Evolutionary conservation across 148 eudicot genomes (phyloP).

Genomic region (Linanthus parryae): DNA sequence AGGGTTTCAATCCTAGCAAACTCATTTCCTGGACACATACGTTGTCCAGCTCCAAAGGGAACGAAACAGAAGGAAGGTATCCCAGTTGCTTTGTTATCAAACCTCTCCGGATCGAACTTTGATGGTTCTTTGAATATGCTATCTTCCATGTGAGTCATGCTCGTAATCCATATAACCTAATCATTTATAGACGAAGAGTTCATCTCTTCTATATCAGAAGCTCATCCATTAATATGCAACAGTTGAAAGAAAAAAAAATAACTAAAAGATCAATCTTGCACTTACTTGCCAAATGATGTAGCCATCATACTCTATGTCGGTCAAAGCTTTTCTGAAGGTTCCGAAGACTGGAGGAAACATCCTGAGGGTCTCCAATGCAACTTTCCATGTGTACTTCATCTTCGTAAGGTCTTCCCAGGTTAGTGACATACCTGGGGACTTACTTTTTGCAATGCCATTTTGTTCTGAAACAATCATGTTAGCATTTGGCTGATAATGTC

Average conservation of each 20-base stretch:
- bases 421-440: constrained; percentile 22
- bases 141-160: constrained; percentile 37
- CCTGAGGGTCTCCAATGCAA: constrained; percentile 34
- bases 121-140: constrained; percentile 34
- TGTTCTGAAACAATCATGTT: too few relatives aligned
- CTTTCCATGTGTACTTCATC: constrained; percentile 54
- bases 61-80: constrained; percentile 32
- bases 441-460: constrained; percentile 28
- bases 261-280: too few relatives aligned
- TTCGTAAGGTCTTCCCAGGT: constrained; percentile 46
- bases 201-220: neutral
- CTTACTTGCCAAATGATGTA: constrained; percentile 48
- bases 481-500: too few relatives aligned
- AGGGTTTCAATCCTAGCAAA: constrained; percentile 42
- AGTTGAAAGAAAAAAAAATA: neutral
- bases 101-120: constrained; percentile 35
- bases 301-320: constrained; percentile 36
- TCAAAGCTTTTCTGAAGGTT: constrained; percentile 25
- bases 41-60: constrained; percentile 41
- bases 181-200: neutral
- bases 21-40: constrained; percentile 46
- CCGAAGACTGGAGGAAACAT: constrained; percentile 35
- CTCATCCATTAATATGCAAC: neutral
- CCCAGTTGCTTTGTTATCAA: constrained; percentile 31
- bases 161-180: constrained; percentile 29